These are phyloP conservation scores for Mucor mucedo DNA, from an alignment of 371 early-diverging fungal genomes.

Conservation along the genomic window DNA sequence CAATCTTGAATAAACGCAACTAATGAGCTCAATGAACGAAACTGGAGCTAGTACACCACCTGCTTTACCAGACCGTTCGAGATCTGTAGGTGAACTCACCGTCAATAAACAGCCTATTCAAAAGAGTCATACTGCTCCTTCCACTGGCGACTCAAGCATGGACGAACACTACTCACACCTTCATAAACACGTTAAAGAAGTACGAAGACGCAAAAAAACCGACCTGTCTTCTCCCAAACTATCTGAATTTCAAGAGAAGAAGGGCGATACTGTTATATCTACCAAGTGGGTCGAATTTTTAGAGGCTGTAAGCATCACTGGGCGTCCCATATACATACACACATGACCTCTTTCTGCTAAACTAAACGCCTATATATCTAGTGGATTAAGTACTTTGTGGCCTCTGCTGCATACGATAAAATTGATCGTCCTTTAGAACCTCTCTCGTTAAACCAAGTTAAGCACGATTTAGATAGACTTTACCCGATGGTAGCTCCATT, in stretches of 20 bases:
- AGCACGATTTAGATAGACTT: slow-evolving; percentile 42
- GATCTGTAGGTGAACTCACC: not conserved
- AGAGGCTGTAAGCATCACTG: slow-evolving; percentile 28
- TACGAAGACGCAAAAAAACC: slow-evolving; percentile 19
- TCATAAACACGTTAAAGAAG: slow-evolving; percentile 41
- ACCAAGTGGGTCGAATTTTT: slow-evolving; percentile 34
- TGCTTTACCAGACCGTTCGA: not conserved
- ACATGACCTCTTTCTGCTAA: too few relatives aligned
- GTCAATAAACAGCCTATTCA: not conserved
- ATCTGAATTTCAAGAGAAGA: slow-evolving; percentile 21
- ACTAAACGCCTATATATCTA: slow-evolving; percentile 7
- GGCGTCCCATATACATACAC: too few relatives aligned
- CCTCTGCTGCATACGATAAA: slow-evolving; percentile 38
- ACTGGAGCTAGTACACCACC: not conserved
- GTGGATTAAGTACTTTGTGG: slow-evolving; percentile 41
- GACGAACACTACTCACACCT: slow-evolving; percentile 32
- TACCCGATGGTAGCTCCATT: slow-evolving; percentile 38
- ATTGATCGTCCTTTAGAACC: slow-evolving; percentile 40
- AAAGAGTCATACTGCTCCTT: not conserved
- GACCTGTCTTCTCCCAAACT: slow-evolving; percentile 19
- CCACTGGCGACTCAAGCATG: not conserved
- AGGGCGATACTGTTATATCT: slow-evolving; percentile 14
- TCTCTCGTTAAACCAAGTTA: slow-evolving; percentile 40
- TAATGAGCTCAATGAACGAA: not conserved
- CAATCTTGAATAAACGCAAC: too few relatives aligned